Evolutionary conservation across 2,329 filamentous ascomycete genomes (phyloP).

Genomic region (Stenocarpella maydis): DNA sequence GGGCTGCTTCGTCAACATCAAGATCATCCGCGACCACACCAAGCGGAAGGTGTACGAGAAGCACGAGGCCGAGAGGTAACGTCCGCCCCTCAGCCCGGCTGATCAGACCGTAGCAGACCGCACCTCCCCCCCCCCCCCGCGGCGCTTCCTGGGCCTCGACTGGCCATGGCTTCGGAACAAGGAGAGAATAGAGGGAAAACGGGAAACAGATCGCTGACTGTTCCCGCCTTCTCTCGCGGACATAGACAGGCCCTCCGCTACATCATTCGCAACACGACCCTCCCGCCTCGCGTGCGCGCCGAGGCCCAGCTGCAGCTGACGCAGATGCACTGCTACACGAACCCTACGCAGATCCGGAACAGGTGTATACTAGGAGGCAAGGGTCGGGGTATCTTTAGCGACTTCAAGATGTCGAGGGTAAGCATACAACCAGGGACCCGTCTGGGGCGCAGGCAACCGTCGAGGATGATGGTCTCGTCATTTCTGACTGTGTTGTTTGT

Average conservation of each 20-base stretch:
- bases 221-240: neutral
- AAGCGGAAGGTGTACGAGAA: slow-evolving; percentile 94
- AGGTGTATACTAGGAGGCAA: slow-evolving; percentile 93
- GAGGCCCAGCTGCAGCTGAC: slow-evolving; percentile 92
- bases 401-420: slow-evolving; percentile 92
- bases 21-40: slow-evolving; percentile 90
- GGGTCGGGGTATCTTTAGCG: slow-evolving; percentile 86
- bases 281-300: slow-evolving; percentile 82
- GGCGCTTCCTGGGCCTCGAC: neutral
- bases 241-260: slow-evolving; percentile 89
- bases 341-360: slow-evolving; percentile 92
- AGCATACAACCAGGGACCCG: slow-evolving; percentile 44
- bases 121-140: no score
- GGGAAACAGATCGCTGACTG: neutral
- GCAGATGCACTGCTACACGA: slow-evolving; percentile 96
- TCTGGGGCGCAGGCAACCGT: neutral
- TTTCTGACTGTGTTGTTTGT: slow-evolving; percentile 41
- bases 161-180: neutral
- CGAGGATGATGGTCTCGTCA: neutral
- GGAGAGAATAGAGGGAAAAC: neutral
- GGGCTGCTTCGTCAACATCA: slow-evolving; percentile 85
- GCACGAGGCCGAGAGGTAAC: slow-evolving; percentile 86
- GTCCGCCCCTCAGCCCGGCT: slow-evolving; percentile 21
- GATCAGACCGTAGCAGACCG: neutral
- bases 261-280: slow-evolving; percentile 90